Percentiles rank a stretch among this genome's conserved stretches.
phyloP scores from a whole-genome alignment of 2,329 filamentous ascomycete genomes.

The Aspergillus sp. region DNA sequence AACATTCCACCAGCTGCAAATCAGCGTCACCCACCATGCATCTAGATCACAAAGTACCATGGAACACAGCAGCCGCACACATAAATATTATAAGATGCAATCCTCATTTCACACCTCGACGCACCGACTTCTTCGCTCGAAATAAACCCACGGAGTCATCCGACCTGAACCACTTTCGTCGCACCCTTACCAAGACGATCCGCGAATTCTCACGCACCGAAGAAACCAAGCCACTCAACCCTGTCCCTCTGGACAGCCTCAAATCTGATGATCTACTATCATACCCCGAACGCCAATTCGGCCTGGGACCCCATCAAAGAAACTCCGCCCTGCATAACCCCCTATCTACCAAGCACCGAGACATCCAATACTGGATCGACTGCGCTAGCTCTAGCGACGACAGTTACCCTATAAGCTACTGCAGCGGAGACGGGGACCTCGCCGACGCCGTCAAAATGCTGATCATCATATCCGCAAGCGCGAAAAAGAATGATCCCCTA shows the following conservation, averaged over 20 bases:
- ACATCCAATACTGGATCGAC: neutral
- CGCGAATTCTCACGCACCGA: slow-evolving; percentile 9
- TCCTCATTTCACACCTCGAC: neutral
- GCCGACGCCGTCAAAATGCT: neutral
- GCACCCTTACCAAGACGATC: neutral
- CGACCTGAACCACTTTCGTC: slow-evolving; percentile 2
- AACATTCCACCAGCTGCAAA: neutral
- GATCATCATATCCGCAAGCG: neutral
- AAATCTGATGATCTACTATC: neutral
- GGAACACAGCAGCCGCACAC: slow-evolving; percentile 8
- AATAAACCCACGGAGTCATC: neutral
- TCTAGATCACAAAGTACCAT: slow-evolving; percentile 12
- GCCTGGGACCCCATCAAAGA: neutral
- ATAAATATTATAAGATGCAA: neutral
- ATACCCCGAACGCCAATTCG: neutral
- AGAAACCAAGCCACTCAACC: neutral
- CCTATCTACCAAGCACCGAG: neutral
- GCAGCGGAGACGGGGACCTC: neutral
- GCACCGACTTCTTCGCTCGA: slow-evolving; percentile 1
- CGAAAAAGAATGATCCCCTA: neutral
- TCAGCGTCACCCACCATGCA: neutral
- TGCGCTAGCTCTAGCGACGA: neutral
- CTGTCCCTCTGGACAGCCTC: neutral
- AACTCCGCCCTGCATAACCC: neutral
- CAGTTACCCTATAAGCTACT: neutral